phyloP scores from a whole-genome alignment of 306 rosid species.

The Calophaca sinica region DNA sequence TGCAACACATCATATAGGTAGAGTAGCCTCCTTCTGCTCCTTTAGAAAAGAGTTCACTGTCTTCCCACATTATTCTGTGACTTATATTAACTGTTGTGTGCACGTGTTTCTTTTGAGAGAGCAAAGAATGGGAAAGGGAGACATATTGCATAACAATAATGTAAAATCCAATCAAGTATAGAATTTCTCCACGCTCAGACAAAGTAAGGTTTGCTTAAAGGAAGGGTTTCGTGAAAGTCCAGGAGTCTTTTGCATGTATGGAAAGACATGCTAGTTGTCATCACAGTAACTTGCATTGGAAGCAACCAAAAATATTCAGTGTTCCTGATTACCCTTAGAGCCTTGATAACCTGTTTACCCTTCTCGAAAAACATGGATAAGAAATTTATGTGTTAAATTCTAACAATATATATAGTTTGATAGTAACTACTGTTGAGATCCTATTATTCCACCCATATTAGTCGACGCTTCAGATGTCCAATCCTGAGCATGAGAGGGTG shows the following conservation, averaged over 20 bases:
- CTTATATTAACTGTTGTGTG: background rate
- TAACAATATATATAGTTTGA: background rate
- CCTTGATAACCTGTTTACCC: conserved; percentile 20
- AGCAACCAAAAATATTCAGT: conserved; percentile 7
- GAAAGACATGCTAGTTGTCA: conserved; percentile 28
- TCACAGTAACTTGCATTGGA: conserved; percentile 6
- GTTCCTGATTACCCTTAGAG: conserved; percentile 25
- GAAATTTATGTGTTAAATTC: conserved; percentile 5
- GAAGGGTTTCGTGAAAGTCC: conserved; percentile 1
- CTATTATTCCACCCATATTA: too few relatives aligned
- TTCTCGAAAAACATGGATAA: background rate
- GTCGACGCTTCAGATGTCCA: too few relatives aligned
- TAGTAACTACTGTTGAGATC: too few relatives aligned
- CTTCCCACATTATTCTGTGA: too few relatives aligned
- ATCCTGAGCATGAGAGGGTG: too few relatives aligned
- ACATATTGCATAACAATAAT: conserved; percentile 8
- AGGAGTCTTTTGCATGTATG: conserved; percentile 27
- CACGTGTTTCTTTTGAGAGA: conserved; percentile 17
- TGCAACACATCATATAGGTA: too few relatives aligned
- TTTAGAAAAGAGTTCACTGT: too few relatives aligned
- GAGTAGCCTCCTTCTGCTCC: too few relatives aligned
- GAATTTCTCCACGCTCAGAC: conserved; percentile 23
- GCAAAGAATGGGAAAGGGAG: conserved; percentile 24
- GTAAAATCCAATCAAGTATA: conserved; percentile 24
- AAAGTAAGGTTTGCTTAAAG: conserved; percentile 18